Percentiles rank a stretch among this genome's conserved stretches.
Evolutionary conservation across 2,329 filamentous ascomycete species (phyloP).

Genomic region (Ascochyta pisi): DNA sequence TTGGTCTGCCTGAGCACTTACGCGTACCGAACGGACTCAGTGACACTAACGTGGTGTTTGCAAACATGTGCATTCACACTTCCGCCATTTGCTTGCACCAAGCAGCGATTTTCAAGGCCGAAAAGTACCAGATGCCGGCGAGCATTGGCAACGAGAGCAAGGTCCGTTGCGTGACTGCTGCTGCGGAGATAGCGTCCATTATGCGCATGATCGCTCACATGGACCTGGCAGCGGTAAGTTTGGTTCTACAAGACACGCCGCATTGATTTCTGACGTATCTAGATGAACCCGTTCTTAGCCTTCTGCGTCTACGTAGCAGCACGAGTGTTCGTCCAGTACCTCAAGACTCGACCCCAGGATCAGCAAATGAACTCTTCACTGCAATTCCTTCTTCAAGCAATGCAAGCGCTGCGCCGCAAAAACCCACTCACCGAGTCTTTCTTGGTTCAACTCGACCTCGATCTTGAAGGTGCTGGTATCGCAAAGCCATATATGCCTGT

Average conservation of each 20-base stretch:
- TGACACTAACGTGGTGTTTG: constrained; percentile 87
- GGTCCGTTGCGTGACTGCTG: constrained; percentile 88
- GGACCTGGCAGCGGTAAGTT: constrained; percentile 79
- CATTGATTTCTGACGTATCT: constrained; percentile 24
- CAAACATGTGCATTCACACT: constrained; percentile 96
- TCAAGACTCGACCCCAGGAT: constrained; percentile 93
- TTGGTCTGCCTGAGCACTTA: constrained; percentile 80
- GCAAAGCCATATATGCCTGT: constrained; percentile 56
- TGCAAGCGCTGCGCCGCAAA: constrained; percentile 85
- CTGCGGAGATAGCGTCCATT: constrained; percentile 90
- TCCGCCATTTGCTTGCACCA: constrained; percentile 98
- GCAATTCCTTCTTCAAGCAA: constrained; percentile 88
- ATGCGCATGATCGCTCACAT: constrained; percentile 95
- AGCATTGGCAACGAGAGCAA: constrained; percentile 89
- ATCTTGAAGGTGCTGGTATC: constrained; percentile 76
- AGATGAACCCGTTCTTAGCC: constrained; percentile 96
- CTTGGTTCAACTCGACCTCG: constrained; percentile 89
- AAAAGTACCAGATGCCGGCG: constrained; percentile 80
- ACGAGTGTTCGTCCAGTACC: constrained; percentile 91
- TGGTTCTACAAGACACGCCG: background rate
- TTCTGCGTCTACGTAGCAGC: constrained; percentile 97
- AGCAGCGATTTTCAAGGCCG: constrained; percentile 95
- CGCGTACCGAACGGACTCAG: constrained; percentile 78
- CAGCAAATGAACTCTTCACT: constrained; percentile 78
- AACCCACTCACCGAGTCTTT: constrained; percentile 96